Conservation (phyloP, 305 asterid species). For the Withania somnifera region DNA sequence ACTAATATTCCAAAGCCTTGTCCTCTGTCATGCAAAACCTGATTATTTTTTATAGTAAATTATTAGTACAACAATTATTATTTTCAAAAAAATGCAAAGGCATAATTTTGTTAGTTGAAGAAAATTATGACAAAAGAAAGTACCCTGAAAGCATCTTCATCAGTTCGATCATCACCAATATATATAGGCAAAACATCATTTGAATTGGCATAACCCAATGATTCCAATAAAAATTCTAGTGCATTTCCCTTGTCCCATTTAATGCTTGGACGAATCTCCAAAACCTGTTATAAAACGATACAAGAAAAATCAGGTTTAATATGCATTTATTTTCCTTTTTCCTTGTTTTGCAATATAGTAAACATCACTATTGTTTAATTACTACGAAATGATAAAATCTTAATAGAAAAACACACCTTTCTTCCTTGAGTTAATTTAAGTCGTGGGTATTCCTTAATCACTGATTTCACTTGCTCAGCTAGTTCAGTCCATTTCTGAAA, state of each 20-base stretch:
- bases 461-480: constrained; percentile 51
- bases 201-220: constrained; percentile 56
- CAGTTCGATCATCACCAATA: constrained; percentile 84
- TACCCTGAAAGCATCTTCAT: constrained; percentile 88
- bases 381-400: too few species aligned
- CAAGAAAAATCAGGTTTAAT: background rate
- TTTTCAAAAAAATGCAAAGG: background rate
- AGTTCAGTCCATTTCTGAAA: constrained; percentile 63
- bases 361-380: too few species aligned
- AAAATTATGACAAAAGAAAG: background rate
- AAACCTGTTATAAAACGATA: constrained; percentile 19
- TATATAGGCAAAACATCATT: constrained; percentile 57
- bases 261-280: constrained; percentile 88
- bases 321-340: background rate
- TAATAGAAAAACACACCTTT: constrained; percentile 27
- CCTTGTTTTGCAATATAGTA: background rate
- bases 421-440: constrained; percentile 64
- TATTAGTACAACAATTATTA: background rate
- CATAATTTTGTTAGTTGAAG: background rate
- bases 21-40: constrained; percentile 57
- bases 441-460: constrained; percentile 45
- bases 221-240: constrained; percentile 73
- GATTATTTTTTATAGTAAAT: background rate
- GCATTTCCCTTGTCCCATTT: constrained; percentile 98
- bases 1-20: constrained; percentile 70